Conservation (phyloP, 306 rosid species). For the Begonia loranthoides region DNA sequence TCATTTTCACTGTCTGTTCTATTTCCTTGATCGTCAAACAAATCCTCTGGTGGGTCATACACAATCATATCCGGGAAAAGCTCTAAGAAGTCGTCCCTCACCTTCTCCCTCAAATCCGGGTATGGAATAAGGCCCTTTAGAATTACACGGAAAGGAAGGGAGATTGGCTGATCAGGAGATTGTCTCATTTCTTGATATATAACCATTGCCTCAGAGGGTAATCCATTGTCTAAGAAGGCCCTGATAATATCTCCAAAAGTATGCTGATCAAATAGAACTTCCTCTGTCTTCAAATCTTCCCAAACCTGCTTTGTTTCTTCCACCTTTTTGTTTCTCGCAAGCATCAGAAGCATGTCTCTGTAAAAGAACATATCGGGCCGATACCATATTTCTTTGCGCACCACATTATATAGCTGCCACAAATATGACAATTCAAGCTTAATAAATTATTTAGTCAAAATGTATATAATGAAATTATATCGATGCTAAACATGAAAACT, state of each 20-base stretch:
- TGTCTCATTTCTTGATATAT: constrained; percentile 70
- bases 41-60: constrained; percentile 88
- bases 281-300: constrained; percentile 63
- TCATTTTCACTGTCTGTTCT: constrained; percentile 18
- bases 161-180: constrained; percentile 76
- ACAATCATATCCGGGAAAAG: constrained; percentile 76
- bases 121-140: constrained; percentile 78
- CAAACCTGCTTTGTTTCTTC: constrained; percentile 71
- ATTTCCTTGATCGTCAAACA: constrained; percentile 52
- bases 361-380: constrained; percentile 92
- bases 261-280: constrained; percentile 78
- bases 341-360: constrained; percentile 90
- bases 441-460: background rate
- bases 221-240: constrained; percentile 51
- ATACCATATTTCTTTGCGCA: constrained; percentile 92
- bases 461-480: background rate
- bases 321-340: constrained; percentile 62
- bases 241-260: constrained; percentile 82
- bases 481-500: too few species aligned
- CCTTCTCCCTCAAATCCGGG: constrained; percentile 71
- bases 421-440: background rate
- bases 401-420: constrained; percentile 61
- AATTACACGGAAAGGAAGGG: constrained; percentile 76
- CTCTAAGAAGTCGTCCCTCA: constrained; percentile 70
- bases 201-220: constrained; percentile 64